phyloP scores from a whole-genome alignment of 768 basidiomycete species.

The Rhizopogon rudus region DNA sequence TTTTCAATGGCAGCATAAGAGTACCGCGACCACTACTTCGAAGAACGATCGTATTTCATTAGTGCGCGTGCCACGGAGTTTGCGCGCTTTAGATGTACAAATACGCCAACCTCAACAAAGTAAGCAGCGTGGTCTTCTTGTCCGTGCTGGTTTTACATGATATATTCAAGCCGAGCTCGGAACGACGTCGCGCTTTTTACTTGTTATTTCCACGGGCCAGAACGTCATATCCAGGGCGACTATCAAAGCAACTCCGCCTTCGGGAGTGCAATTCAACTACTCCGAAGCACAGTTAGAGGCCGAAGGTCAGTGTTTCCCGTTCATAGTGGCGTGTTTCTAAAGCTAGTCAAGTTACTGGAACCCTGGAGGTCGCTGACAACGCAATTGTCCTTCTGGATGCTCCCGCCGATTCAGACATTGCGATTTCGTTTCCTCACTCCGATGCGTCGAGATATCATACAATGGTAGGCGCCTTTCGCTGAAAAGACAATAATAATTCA shows the following conservation, averaged over 20 bases:
- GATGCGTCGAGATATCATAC: slow-evolving; percentile 56
- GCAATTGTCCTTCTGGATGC: slow-evolving; percentile 45
- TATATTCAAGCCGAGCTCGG: slow-evolving; percentile 59
- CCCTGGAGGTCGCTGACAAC: slow-evolving; percentile 36
- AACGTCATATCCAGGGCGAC: slow-evolving; percentile 55
- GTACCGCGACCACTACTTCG: slow-evolving; percentile 14
- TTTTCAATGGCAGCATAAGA: slow-evolving; percentile 58
- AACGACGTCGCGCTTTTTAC: slow-evolving; percentile 44
- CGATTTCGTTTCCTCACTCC: slow-evolving; percentile 60
- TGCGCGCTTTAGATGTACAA: slow-evolving; percentile 56
- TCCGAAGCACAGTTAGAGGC: slow-evolving; percentile 36
- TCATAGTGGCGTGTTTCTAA: slow-evolving; percentile 7
- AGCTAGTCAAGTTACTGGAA: slow-evolving; percentile 12
- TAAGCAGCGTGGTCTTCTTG: slow-evolving; percentile 18
- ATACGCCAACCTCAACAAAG: slow-evolving; percentile 50
- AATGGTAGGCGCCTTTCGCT: slow-evolving; percentile 42
- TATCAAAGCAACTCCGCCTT: slow-evolving; percentile 51
- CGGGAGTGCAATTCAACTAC: slow-evolving; percentile 44
- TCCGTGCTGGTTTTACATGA: slow-evolving; percentile 1
- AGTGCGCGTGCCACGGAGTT: slow-evolving; percentile 61
- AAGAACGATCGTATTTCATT: slow-evolving; percentile 33
- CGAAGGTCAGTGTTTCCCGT: slow-evolving; percentile 20
- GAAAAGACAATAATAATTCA: background rate
- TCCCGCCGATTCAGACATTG: slow-evolving; percentile 38
- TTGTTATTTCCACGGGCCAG: slow-evolving; percentile 61